A percentile compares a stretch with the other conserved stretches of the same genome.
Conservation (phyloP, 1,139 yeast genomes). For the Yamadazyma oceani region DNA sequence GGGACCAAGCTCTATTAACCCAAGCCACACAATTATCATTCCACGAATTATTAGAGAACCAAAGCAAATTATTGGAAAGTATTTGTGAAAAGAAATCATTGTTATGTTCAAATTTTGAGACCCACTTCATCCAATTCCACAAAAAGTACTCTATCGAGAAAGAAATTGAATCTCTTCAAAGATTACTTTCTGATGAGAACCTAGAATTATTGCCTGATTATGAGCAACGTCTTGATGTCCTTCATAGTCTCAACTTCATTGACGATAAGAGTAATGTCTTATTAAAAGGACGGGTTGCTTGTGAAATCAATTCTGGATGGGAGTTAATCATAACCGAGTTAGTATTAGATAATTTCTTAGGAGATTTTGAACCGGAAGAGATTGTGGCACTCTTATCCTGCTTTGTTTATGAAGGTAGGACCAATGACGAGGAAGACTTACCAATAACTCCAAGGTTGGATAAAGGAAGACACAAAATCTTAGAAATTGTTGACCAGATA, state of each 20-base stretch:
- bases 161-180: conserved; percentile 57
- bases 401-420: conserved; percentile 88
- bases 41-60: conserved; percentile 51
- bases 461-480: conserved; percentile 68
- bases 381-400: conserved; percentile 90
- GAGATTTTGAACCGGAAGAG: conserved; percentile 93
- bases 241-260: conserved; percentile 72
- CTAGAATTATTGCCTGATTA: conserved; percentile 90
- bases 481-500: conserved; percentile 66
- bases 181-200: conserved; percentile 79
- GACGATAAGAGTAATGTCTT: conserved; percentile 75
- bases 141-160: conserved; percentile 45
- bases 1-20: conserved; percentile 47
- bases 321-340: conserved; percentile 88
- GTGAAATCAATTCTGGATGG: conserved; percentile 88
- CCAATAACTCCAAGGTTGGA: conserved; percentile 82
- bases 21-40: conserved; percentile 49
- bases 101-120: conserved; percentile 43
- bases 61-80: conserved; percentile 36
- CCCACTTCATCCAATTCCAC: conserved; percentile 49
- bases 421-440: conserved; percentile 58
- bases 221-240: conserved; percentile 79
- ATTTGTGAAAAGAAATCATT: conserved; percentile 31
- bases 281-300: conserved; percentile 83
- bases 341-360: conserved; percentile 85